Evolutionary conservation across 345 rosid species (phyloP).

Genomic region (Eucalyptus marginata): DNA sequence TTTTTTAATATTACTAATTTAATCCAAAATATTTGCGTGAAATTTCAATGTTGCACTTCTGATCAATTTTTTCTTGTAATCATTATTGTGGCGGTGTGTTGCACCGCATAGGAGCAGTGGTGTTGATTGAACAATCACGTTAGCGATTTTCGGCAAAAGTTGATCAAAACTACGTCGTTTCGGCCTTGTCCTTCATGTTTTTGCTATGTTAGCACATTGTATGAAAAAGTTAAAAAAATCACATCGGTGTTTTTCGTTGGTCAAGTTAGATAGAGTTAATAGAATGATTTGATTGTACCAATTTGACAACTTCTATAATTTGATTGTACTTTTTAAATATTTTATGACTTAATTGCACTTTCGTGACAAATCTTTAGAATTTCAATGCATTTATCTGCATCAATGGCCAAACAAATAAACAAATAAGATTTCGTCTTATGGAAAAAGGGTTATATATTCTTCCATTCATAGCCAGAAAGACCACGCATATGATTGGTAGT

Average conservation of each 20-base stretch:
- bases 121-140: background rate
- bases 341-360: no score
- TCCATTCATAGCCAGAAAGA: background rate
- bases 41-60: rapidly evolving
- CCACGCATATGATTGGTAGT: background rate
- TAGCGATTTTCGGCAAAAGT: background rate
- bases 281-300: background rate
- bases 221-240: background rate
- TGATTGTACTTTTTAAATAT: background rate
- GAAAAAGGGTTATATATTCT: background rate
- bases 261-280: background rate
- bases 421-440: background rate
- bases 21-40: background rate
- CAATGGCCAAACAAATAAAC: background rate
- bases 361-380: rapidly evolving
- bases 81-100: rapidly evolving
- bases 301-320: no score
- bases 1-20: background rate
- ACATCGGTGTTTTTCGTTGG: rapidly evolving
- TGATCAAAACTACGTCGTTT: background rate
- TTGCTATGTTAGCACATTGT: background rate
- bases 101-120: background rate
- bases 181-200: background rate
- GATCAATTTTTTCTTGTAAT: background rate
- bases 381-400: background rate